Evolutionary conservation across 1,284 basidiomycete genomes (phyloP).

Genomic region (Kalmanozyma brasiliensis): DNA sequence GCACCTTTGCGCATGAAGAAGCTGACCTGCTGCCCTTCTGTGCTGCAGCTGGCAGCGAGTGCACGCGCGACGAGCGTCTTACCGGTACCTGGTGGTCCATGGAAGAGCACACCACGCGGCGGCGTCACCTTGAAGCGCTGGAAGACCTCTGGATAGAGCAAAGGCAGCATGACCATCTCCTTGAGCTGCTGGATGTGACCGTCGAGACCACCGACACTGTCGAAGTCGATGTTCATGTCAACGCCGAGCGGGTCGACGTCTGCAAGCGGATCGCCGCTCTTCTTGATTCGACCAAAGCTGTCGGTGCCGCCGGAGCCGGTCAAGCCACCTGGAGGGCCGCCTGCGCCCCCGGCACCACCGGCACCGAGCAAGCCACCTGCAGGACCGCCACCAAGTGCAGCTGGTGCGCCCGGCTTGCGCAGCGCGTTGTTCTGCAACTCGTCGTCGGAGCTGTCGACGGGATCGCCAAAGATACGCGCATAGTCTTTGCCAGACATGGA

Average conservation of each 20-base stretch:
- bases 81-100: constrained; percentile 67
- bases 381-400: constrained; percentile 33
- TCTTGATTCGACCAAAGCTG: constrained; percentile 61
- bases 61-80: constrained; percentile 77
- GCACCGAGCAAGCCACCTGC: constrained; percentile 50
- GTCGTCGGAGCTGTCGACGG: constrained; percentile 63
- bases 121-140: constrained; percentile 94
- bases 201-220: constrained; percentile 96
- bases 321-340: constrained; percentile 47
- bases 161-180: constrained; percentile 96
- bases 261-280: constrained; percentile 76
- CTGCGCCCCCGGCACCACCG: constrained; percentile 43
- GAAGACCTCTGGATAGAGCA: constrained; percentile 97
- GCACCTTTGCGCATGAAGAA: constrained; percentile 99
- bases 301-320: constrained; percentile 43
- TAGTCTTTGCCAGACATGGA: constrained; percentile 65
- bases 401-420: constrained; percentile 39
- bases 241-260: constrained; percentile 96
- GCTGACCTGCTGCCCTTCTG: constrained; percentile 87
- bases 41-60: constrained; percentile 90
- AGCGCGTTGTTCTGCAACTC: constrained; percentile 52
- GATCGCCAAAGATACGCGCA: constrained; percentile 61
- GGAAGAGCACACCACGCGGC: constrained; percentile 95
- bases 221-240: constrained; percentile 92
- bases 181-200: constrained; percentile 96